Percentiles rank a stretch among this genome's conserved stretches.
phyloP scores from a whole-genome alignment of 192 early-diverging fungal genomes.

The Glomus cerebriforme region DNA sequence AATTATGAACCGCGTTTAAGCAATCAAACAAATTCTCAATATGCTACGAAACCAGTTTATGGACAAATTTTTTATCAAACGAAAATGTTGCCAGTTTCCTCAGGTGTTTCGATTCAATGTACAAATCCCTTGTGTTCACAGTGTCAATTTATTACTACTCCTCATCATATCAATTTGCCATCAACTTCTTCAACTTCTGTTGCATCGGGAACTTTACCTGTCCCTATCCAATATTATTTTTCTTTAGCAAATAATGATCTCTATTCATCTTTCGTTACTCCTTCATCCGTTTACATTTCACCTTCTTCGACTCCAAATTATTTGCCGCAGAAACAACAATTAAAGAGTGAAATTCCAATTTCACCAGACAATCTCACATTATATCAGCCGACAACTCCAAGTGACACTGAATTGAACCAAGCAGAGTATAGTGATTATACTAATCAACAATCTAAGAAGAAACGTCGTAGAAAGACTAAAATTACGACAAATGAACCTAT shows the following conservation, averaged over 20 bases:
- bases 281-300: not conserved
- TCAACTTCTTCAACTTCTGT: not conserved
- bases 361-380: not conserved
- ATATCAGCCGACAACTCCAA: too few relatives aligned
- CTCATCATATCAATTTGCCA: not conserved
- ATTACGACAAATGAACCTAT: not conserved
- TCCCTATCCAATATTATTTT: constrained; percentile 3
- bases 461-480: not conserved
- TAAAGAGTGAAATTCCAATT: not conserved
- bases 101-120: not conserved
- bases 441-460: not conserved
- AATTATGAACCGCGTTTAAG: not conserved
- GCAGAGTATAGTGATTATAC: not conserved
- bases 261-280: not conserved
- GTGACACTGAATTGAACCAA: not conserved
- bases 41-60: not conserved
- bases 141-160: not conserved
- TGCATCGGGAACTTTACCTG: not conserved
- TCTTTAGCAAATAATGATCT: not conserved
- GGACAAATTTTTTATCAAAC: not conserved
- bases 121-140: not conserved
- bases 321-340: not conserved
- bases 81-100: not conserved
- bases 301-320: not conserved
- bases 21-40: not conserved